Evolutionary conservation across 2,329 filamentous ascomycete species (phyloP).

Genomic region (Saccharata proteae): DNA sequence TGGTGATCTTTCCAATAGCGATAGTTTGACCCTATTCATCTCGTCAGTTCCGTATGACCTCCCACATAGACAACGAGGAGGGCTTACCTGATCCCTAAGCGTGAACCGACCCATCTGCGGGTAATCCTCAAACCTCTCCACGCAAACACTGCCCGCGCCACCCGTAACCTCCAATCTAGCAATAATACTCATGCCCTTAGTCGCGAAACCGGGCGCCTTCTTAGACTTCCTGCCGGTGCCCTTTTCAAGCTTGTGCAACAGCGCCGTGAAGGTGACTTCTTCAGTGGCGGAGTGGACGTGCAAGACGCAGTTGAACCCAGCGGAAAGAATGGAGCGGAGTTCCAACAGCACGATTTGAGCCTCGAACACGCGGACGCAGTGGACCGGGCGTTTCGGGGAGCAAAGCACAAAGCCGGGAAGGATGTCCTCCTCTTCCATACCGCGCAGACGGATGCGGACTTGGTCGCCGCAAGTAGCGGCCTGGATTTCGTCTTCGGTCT

Average conservation of each 20-base stretch:
- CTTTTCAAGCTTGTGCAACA: conserved; percentile 92
- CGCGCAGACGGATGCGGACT: conserved; percentile 80
- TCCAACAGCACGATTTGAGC: conserved; percentile 94
- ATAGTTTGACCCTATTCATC: conserved; percentile 80
- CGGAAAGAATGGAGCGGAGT: conserved; percentile 83
- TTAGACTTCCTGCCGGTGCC: conserved; percentile 91
- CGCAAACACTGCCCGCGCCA: conserved; percentile 74
- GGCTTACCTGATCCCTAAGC: conserved; percentile 14
- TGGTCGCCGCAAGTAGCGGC: conserved; percentile 87
- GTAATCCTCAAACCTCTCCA: conserved; percentile 93
- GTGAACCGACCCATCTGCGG: conserved; percentile 46
- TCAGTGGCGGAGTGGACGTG: conserved; percentile 97
- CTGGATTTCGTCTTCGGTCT: conserved; percentile 84
- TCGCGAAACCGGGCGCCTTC: conserved; percentile 82
- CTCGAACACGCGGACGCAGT: conserved; percentile 82
- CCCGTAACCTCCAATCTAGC: conserved; percentile 80
- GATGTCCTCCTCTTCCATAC: conserved; percentile 95
- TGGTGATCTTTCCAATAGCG: conserved; percentile 98
- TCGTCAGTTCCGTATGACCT: conserved; percentile 16
- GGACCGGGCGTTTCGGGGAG: conserved; percentile 83
- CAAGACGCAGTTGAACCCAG: conserved; percentile 94
- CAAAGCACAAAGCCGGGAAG: conserved; percentile 92
- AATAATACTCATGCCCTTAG: conserved; percentile 72
- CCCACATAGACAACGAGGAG: background rate
- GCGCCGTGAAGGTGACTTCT: conserved; percentile 80